These are phyloP conservation scores for Singerocomus rubriflavus DNA, from an alignment of 1,284 basidiomycete genomes.

Conservation along the genomic window DNA sequence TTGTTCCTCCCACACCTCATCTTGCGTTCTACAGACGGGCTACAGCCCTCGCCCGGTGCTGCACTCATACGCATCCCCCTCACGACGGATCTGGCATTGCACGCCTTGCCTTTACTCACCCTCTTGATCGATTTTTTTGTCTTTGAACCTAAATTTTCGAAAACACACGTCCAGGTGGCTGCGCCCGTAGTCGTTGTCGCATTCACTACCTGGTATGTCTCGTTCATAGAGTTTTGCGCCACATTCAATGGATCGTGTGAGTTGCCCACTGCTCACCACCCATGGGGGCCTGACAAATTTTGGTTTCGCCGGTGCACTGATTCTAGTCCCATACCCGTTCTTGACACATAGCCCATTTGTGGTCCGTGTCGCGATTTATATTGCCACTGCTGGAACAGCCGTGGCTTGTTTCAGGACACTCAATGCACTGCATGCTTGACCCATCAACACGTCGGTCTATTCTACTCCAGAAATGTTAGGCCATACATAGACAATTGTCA, in stretches of 20 bases:
- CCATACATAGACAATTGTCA: neutral
- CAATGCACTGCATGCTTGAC: constrained; percentile 41
- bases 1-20: constrained; percentile 53
- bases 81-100: constrained; percentile 62
- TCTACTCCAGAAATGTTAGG: neutral
- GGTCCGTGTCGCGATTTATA: constrained; percentile 62
- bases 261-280: constrained; percentile 26
- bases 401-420: constrained; percentile 54
- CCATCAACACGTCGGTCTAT: neutral
- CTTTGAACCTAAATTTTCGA: constrained; percentile 60
- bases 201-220: constrained; percentile 53
- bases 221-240: constrained; percentile 71
- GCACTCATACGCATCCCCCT: constrained; percentile 48
- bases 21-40: constrained; percentile 30
- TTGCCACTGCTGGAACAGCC: constrained; percentile 49
- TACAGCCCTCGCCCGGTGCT: constrained; percentile 38
- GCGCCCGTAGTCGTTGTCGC: constrained; percentile 45
- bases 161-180: constrained; percentile 40
- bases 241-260: constrained; percentile 60
- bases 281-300: constrained; percentile 7
- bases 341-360: constrained; percentile 56
- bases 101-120: constrained; percentile 59
- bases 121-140: constrained; percentile 70
- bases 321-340: constrained; percentile 78
- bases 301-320: neutral